These are phyloP conservation scores for Colletotrichum higginsianum DNA, from an alignment of 2,329 filamentous ascomycete genomes.

Conservation along the genomic window DNA sequence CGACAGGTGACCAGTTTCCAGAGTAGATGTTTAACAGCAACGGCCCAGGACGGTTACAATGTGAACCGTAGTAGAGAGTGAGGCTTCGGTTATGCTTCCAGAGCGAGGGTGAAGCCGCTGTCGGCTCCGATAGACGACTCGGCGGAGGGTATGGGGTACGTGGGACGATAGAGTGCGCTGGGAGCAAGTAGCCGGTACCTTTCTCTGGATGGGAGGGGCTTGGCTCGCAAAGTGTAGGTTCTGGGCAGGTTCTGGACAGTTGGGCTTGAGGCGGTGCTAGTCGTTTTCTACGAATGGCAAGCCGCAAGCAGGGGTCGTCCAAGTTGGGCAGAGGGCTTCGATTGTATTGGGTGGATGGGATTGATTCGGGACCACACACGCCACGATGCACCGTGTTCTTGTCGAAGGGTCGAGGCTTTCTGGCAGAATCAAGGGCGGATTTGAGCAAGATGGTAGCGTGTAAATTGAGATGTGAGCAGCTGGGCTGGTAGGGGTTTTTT, in stretches of 20 bases:
- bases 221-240: conserved; percentile 5
- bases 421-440: conserved; percentile 39
- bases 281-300: conserved; percentile 39
- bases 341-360: conserved; percentile 20
- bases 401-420: conserved; percentile 38
- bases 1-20: conserved; percentile 7
- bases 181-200: conserved; percentile 26
- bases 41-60: conserved; percentile 7
- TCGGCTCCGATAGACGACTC: conserved; percentile 3
- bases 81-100: conserved; percentile 35
- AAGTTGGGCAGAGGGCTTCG: conserved; percentile 15
- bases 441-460: conserved; percentile 24
- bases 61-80: conserved; percentile 19
- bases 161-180: conserved; percentile 4
- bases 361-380: conserved; percentile 28
- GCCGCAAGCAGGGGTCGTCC: conserved; percentile 39
- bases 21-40: conserved; percentile 14
- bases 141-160: conserved; percentile 30
- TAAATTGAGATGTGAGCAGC: conserved; percentile 32
- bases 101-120: conserved; percentile 23
- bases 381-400: conserved; percentile 23
- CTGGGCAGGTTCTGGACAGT: conserved; percentile 24
- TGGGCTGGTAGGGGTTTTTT: neutral
- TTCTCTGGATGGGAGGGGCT: neutral
- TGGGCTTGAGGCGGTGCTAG: conserved; percentile 38